These are phyloP conservation scores for Tylopilus cervinicoccineus DNA, from an alignment of 768 basidiomycete species.

Conservation along the genomic window DNA sequence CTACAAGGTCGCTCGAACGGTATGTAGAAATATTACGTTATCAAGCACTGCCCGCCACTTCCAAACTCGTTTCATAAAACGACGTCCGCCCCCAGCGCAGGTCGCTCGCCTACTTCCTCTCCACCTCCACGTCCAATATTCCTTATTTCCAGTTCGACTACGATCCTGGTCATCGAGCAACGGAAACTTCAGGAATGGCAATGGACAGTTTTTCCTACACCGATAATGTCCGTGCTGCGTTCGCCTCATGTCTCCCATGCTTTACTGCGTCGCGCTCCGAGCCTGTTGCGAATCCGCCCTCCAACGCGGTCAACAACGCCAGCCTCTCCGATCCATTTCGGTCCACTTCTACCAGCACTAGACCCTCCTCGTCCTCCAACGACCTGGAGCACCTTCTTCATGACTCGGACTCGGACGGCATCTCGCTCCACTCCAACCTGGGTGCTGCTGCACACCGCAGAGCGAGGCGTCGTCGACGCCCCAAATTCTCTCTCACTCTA, in stretches of 20 bases:
- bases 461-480: constrained; percentile 33
- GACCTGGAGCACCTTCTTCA: constrained; percentile 51
- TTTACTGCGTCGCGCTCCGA: constrained; percentile 39
- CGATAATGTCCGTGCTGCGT: constrained; percentile 54
- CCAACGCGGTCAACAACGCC: not conserved
- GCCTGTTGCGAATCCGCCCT: constrained; percentile 16
- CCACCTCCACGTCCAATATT: not conserved
- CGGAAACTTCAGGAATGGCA: not conserved
- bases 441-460: constrained; percentile 31
- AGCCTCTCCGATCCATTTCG: constrained; percentile 24
- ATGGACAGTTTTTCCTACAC: constrained; percentile 58
- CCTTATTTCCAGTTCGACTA: not conserved
- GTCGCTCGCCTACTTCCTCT: not conserved
- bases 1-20: too few species aligned
- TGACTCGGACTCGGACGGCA: constrained; percentile 51
- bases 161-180: not conserved
- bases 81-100: not conserved
- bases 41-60: not conserved
- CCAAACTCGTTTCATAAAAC: not conserved
- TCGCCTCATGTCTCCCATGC: constrained; percentile 60
- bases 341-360: constrained; percentile 11
- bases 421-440: constrained; percentile 65
- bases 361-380: constrained; percentile 19
- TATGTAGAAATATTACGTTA: too few species aligned
- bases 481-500: constrained; percentile 44